phyloP scores from a whole-genome alignment of 176 grass and related monocot genomes.

The Aegilops longissima region DNA sequence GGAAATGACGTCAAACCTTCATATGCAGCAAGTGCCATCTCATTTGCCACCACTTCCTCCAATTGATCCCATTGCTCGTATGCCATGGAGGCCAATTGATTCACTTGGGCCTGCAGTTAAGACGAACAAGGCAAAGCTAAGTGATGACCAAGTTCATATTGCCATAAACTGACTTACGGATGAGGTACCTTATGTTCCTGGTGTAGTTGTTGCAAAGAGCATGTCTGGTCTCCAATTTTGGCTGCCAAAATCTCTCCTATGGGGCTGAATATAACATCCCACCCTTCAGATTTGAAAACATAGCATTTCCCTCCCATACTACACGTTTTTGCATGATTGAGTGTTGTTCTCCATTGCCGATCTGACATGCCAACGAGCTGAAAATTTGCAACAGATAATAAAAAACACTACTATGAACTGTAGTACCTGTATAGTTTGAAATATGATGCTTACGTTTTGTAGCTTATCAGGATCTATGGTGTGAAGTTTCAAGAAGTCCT shows the following conservation, averaged over 20 bases:
- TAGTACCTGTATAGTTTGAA: not conserved
- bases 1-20: not conserved
- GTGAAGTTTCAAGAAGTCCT: slow-evolving; percentile 66
- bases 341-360: slow-evolving; percentile 19
- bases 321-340: slow-evolving; percentile 54
- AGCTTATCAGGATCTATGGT: slow-evolving; percentile 30
- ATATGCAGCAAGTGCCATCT: not conserved
- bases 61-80: slow-evolving; percentile 35
- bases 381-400: not conserved
- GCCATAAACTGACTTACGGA: not conserved
- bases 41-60: slow-evolving; percentile 20
- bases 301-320: slow-evolving; percentile 45
- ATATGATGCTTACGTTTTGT: slow-evolving; percentile 11
- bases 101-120: slow-evolving; percentile 28
- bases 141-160: not conserved
- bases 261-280: slow-evolving; percentile 28
- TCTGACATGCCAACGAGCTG: slow-evolving; percentile 50
- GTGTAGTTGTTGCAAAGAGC: not conserved
- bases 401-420: not conserved
- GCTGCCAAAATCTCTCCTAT: slow-evolving; percentile 32
- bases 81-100: slow-evolving; percentile 18
- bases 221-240: not conserved
- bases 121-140: not conserved
- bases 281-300: slow-evolving; percentile 17
- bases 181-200: slow-evolving; percentile 30